Percentiles rank a stretch among this genome's conserved stretches.
phyloP scores from a whole-genome alignment of 495 filamentous ascomycete genomes.

The Penicillium antarcticum region DNA sequence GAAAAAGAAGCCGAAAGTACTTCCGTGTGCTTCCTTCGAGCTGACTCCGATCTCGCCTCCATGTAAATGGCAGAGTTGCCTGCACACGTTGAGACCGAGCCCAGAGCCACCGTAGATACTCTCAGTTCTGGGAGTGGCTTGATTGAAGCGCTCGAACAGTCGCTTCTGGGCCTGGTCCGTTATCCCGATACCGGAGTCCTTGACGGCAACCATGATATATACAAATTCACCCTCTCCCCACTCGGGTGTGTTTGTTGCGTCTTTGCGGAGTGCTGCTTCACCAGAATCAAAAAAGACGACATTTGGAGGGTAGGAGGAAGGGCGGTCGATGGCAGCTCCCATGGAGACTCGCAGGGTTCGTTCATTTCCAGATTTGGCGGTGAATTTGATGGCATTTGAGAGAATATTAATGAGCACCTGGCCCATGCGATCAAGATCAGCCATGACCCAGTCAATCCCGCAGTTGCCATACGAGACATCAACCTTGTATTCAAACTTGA shows the following conservation, averaged over 20 bases:
- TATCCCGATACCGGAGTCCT: slow-evolving; percentile 76
- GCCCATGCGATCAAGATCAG: slow-evolving; percentile 67
- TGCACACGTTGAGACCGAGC: slow-evolving; percentile 77
- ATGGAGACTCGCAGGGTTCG: slow-evolving; percentile 68
- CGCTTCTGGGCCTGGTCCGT: slow-evolving; percentile 68
- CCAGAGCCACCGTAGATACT: slow-evolving; percentile 81
- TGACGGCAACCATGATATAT: slow-evolving; percentile 70
- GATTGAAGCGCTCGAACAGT: slow-evolving; percentile 78
- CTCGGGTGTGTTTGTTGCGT: slow-evolving; percentile 51
- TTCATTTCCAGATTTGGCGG: slow-evolving; percentile 46
- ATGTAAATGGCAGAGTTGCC: slow-evolving; percentile 74
- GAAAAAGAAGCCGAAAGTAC: slow-evolving; percentile 84
- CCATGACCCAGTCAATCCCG: slow-evolving; percentile 61
- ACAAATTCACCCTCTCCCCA: slow-evolving; percentile 68
- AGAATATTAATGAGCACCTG: slow-evolving; percentile 75
- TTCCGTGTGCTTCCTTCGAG: slow-evolving; percentile 67
- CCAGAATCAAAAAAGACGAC: slow-evolving; percentile 53
- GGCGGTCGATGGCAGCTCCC: slow-evolving; percentile 56
- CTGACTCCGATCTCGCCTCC: slow-evolving; percentile 81
- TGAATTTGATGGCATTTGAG: slow-evolving; percentile 79
- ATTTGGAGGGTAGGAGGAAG: slow-evolving; percentile 40
- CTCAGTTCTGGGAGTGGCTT: slow-evolving; percentile 74
- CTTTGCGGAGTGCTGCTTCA: slow-evolving; percentile 28
- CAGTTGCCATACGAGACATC: slow-evolving; percentile 54
- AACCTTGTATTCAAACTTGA: slow-evolving; percentile 59